A percentile compares a stretch with the other conserved stretches of the same genome.
Conservation (phyloP, 2,329 filamentous ascomycete species). For the Botryosphaeria dothidea region DNA sequence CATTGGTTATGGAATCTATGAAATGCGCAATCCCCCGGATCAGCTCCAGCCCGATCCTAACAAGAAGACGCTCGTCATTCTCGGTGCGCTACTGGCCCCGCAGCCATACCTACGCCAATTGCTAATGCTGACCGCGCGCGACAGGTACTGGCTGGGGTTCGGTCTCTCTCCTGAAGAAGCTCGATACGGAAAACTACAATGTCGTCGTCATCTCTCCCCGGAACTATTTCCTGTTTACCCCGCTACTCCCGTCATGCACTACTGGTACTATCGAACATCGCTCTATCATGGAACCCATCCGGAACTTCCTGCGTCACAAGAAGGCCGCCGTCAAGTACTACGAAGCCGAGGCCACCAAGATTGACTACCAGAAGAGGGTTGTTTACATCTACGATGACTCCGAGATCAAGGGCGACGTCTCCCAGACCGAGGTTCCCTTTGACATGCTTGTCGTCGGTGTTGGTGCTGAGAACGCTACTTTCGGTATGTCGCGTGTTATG, state of each 20-base stretch:
- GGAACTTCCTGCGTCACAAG: constrained; percentile 94
- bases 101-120: neutral
- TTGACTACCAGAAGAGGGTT: constrained; percentile 88
- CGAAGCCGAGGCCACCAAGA: constrained; percentile 94
- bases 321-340: constrained; percentile 93
- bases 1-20: constrained; percentile 78
- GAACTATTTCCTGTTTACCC: constrained; percentile 99
- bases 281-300: constrained; percentile 99
- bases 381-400: constrained; percentile 90
- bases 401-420: constrained; percentile 81
- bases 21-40: constrained; percentile 76
- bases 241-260: constrained; percentile 93
- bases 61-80: constrained; percentile 96
- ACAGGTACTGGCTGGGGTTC: constrained; percentile 94
- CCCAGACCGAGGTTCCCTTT: constrained; percentile 87
- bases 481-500: constrained; percentile 58
- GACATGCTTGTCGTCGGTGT: constrained; percentile 98
- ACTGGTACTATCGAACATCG: constrained; percentile 97
- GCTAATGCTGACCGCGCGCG: constrained; percentile 25
- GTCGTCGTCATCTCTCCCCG: constrained; percentile 95
- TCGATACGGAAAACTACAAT: constrained; percentile 99
- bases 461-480: constrained; percentile 96
- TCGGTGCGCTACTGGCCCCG: constrained; percentile 64
- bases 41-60: constrained; percentile 76
- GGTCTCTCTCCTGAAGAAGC: constrained; percentile 94